phyloP scores from a whole-genome alignment of 2,329 filamentous ascomycete species.

The Fusarium buharicum region DNA sequence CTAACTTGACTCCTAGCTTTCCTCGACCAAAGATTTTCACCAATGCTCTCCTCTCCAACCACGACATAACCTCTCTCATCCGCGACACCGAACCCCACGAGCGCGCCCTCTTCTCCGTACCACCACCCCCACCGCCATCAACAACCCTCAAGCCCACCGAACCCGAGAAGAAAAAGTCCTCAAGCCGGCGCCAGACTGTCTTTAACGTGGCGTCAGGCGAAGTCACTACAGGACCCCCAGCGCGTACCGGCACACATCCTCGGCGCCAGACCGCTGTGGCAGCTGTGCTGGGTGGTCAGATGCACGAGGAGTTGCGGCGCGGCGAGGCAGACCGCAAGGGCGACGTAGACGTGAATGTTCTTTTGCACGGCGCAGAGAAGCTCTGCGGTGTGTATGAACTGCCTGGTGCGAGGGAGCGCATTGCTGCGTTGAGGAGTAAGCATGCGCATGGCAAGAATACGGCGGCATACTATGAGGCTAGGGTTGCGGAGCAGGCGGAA shows the following conservation, averaged over 20 bases:
- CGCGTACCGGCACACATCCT: constrained; percentile 61
- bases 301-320: constrained; percentile 80
- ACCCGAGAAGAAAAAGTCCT: constrained; percentile 50
- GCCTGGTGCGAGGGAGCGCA: constrained; percentile 80
- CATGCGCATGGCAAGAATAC: constrained; percentile 78
- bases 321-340: constrained; percentile 64
- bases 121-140: constrained; percentile 70
- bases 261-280: constrained; percentile 85
- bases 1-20: constrained; percentile 68
- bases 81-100: constrained; percentile 96
- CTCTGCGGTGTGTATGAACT: constrained; percentile 88
- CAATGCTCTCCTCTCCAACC: constrained; percentile 85
- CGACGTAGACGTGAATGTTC: constrained; percentile 85
- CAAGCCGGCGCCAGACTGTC: constrained; percentile 68
- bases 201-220: constrained; percentile 73
- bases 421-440: constrained; percentile 75
- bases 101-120: constrained; percentile 92
- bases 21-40: constrained; percentile 94
- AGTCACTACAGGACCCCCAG: constrained; percentile 66
- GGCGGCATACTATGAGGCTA: constrained; percentile 80
- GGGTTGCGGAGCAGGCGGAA: constrained; percentile 79
- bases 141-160: constrained; percentile 52
- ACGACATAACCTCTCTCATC: constrained; percentile 94
- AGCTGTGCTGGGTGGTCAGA: constrained; percentile 85
- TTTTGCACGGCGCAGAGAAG: constrained; percentile 89